A percentile compares a stretch with the other conserved stretches of the same genome.
These are phyloP conservation scores for Rhodotorula babjevae DNA, from an alignment of 768 basidiomycete species.

Conservation along the genomic window DNA sequence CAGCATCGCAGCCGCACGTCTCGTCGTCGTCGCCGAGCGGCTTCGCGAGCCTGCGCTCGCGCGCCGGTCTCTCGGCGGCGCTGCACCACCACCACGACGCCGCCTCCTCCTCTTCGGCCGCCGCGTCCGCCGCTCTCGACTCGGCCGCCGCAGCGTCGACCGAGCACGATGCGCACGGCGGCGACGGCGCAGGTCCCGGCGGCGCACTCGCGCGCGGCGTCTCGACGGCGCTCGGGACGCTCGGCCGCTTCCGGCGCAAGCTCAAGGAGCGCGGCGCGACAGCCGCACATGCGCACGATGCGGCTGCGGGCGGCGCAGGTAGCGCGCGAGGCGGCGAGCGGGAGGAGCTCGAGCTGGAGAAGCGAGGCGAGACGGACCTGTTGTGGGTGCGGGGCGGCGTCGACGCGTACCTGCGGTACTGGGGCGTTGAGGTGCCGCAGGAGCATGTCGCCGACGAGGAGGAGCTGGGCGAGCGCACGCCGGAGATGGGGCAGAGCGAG, in stretches of 20 bases:
- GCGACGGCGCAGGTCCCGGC: neutral
- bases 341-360: conserved; percentile 67
- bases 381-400: conserved; percentile 61
- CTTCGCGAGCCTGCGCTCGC: neutral
- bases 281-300: neutral
- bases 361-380: conserved; percentile 59
- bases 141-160: neutral
- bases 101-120: too few species aligned
- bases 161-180: neutral
- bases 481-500: conserved; percentile 73
- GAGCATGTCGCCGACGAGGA: conserved; percentile 26
- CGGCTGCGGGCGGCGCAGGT: neutral
- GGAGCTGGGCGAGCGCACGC: conserved; percentile 44
- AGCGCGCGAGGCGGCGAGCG: neutral
- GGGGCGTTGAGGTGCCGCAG: conserved; percentile 6
- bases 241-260: conserved; percentile 78
- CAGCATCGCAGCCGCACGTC: neutral
- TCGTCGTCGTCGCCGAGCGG: neutral
- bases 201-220: conserved; percentile 61
- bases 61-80: neutral
- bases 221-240: conserved; percentile 72
- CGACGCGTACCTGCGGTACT: conserved; percentile 56
- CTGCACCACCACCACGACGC: neutral
- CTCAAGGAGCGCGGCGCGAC: conserved; percentile 45
- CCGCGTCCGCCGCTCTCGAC: neutral